Base-by-base conservation (phyloP, 176 grass and related monocot genomes). In the Panicum miliaceum region DNA sequence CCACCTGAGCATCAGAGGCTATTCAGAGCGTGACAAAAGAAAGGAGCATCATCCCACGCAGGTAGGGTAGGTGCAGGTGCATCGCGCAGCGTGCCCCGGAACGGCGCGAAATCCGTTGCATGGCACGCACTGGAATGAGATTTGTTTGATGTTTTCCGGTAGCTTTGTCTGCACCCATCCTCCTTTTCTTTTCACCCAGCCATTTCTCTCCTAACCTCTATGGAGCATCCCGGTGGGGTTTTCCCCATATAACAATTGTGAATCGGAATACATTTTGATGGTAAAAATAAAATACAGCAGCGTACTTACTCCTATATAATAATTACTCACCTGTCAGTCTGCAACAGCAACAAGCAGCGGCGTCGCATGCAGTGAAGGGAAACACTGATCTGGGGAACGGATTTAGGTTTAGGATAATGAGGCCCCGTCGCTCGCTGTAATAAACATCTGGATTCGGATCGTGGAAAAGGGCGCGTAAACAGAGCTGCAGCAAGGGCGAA, bases 91-190 rank as follows among this genome's bases (percentile, higher is more conserved):
- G 61, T 37, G 61, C 7, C 61, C 19, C 25, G 18, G 42, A 23
- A 64, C 59, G 60, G 43, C 77, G 10, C 78, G 20, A 18, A 53
- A 0, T 51, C 16, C 63, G 7, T 23, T 20, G 45, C 40, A 8
- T 23, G 32, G 45, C 68, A 15, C 22, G 20, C 18, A 53, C 48
- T 52, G 62, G 6, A 32, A 32, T 32, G 29, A 52, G 38, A 67
- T 38, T 51, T 67, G 45, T 80, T 67, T 67, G 12, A 10, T 52
- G 62, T 50, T 80, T 80, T 53, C 45, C 8, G 62, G 62, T 52
- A 36, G 45, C 77, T 66, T 66, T 66, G 77, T 66, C 77, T 37
- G 60, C 42, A 50, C 19, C n/a, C 56, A 60, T 51, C 26, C 47
- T 19, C 26, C 11, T 15, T 13, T 27, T 13, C 7, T 47, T 47